phyloP scores from a whole-genome alignment of 106 monocot genomes.

The Apostasia shenzhenica region DNA sequence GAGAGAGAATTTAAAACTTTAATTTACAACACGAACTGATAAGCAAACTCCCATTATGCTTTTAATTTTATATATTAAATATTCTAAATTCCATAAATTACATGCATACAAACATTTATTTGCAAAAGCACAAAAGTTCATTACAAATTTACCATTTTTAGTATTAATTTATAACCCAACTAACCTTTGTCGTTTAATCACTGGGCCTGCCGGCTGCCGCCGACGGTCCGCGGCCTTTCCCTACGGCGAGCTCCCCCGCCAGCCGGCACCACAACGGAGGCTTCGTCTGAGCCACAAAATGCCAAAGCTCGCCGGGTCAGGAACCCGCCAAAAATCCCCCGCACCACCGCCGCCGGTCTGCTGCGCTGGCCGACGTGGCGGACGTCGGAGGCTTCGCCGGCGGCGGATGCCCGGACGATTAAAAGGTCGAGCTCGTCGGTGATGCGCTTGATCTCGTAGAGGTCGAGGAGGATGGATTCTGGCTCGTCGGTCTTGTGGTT shows the following conservation, averaged over 20 bases:
- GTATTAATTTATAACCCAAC: too few relatives aligned
- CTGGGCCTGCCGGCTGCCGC: neutral
- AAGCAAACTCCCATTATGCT: too few relatives aligned
- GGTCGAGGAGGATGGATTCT: slow-evolving; percentile 30
- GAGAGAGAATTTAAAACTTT: too few relatives aligned
- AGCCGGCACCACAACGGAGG: slow-evolving; percentile 16
- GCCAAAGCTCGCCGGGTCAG: slow-evolving; percentile 26
- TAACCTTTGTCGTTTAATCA: too few relatives aligned
- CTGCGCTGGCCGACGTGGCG: neutral
- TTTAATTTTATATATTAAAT: too few relatives aligned
- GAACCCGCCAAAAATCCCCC: slow-evolving; percentile 11
- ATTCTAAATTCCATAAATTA: too few relatives aligned
- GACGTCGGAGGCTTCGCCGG: neutral
- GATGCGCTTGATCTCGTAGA: slow-evolving; percentile 60
- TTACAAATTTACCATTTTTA: too few relatives aligned
- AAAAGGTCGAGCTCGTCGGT: slow-evolving; percentile 34
- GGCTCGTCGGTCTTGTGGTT: neutral
- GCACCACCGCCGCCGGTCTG: neutral
- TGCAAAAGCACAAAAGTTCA: too few relatives aligned
- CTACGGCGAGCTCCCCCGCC: slow-evolving; percentile 1
- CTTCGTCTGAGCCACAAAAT: slow-evolving; percentile 20
- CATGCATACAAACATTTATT: too few relatives aligned
- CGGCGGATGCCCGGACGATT: neutral
- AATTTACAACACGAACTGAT: too few relatives aligned
- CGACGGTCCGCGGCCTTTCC: neutral